phyloP scores from a whole-genome alignment of 2,329 filamentous ascomycete species.

The Helminthosporium solani region DNA sequence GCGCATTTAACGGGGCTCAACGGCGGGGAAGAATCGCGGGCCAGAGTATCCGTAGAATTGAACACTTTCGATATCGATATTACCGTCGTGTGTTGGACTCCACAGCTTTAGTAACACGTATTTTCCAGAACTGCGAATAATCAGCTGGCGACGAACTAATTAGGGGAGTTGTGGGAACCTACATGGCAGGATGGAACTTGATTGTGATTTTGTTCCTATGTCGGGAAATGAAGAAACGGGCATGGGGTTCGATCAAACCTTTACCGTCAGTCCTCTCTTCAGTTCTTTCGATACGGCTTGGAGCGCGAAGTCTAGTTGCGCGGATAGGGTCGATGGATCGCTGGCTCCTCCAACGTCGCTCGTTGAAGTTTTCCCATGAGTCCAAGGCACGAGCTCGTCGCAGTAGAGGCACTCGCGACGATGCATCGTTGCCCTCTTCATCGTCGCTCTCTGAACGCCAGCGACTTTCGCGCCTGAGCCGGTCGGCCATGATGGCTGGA shows the following conservation, averaged over 20 bases:
- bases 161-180: slow-evolving; percentile 32
- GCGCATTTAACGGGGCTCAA: slow-evolving; percentile 46
- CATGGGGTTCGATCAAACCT: slow-evolving; percentile 66
- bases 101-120: slow-evolving; percentile 90
- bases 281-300: slow-evolving; percentile 38
- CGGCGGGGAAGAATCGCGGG: slow-evolving; percentile 76
- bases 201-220: slow-evolving; percentile 84
- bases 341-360: slow-evolving; percentile 41
- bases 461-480: slow-evolving; percentile 40
- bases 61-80: slow-evolving; percentile 89
- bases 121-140: slow-evolving; percentile 61
- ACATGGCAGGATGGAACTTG: slow-evolving; percentile 76
- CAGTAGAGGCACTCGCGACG: slow-evolving; percentile 22
- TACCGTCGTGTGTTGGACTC: slow-evolving; percentile 71
- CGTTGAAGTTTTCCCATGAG: slow-evolving; percentile 26
- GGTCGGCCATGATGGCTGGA: slow-evolving; percentile 42
- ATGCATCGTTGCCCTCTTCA: slow-evolving; percentile 37
- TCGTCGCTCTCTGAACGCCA: slow-evolving; percentile 41
- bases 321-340: slow-evolving; percentile 25
- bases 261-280: slow-evolving; percentile 20
- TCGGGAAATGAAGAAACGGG: slow-evolving; percentile 79
- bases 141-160: neutral
- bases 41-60: slow-evolving; percentile 82
- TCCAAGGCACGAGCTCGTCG: slow-evolving; percentile 27
- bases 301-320: slow-evolving; percentile 30